Percentiles rank a stretch among this genome's conserved stretches.
Conservation (phyloP, 2,329 filamentous ascomycete species). For the Pestalotiopsis fici region DNA sequence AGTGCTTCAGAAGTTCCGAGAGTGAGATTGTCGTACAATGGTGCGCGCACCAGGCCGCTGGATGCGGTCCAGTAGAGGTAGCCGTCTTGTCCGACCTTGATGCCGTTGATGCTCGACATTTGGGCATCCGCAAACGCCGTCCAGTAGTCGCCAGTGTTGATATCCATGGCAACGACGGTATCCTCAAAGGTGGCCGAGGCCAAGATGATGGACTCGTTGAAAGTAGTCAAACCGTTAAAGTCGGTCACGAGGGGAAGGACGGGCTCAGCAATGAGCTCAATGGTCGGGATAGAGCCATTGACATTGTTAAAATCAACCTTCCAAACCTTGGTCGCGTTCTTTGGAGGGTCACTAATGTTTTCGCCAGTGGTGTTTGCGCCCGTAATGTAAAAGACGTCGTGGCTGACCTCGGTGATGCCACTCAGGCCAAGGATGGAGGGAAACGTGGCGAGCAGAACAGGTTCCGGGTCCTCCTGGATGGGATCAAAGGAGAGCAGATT, state of each 20-base stretch:
- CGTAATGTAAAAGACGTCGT: neutral
- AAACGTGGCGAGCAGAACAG: neutral
- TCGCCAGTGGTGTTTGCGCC: neutral
- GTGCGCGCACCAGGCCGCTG: neutral
- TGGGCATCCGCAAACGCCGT: neutral
- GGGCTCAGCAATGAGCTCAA: neutral
- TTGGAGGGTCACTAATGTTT: neutral
- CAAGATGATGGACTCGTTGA: constrained; percentile 2
- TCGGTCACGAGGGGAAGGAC: neutral
- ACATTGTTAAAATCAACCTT: neutral
- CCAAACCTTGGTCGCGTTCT: neutral
- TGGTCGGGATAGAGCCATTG: neutral
- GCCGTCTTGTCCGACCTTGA: neutral
- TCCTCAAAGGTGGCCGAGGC: neutral
- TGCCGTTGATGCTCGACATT: neutral
- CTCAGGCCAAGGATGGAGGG: neutral
- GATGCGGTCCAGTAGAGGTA: neutral
- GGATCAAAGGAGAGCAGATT: neutral
- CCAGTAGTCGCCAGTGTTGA: neutral
- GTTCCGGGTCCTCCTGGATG: neutral
- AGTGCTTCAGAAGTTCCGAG: neutral
- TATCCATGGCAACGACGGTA: neutral
- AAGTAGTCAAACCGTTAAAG: neutral
- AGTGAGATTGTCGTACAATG: neutral
- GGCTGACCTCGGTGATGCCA: neutral